These are phyloP conservation scores for Whalleya microplaca DNA, from an alignment of 2,329 filamentous ascomycete genomes.

Conservation along the genomic window DNA sequence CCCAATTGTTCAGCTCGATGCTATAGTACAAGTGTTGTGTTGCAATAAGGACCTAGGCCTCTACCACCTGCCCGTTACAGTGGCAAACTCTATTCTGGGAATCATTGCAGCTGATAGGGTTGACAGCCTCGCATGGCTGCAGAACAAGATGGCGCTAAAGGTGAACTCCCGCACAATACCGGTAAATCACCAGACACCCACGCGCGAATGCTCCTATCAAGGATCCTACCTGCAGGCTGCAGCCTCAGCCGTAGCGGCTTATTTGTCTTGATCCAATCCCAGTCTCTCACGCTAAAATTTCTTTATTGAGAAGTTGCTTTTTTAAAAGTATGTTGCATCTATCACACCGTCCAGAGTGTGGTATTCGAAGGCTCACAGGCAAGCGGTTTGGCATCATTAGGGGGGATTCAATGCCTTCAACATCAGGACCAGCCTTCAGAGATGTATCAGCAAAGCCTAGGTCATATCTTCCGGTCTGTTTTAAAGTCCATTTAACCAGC, in stretches of 20 bases:
- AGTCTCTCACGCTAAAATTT: not conserved
- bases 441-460: not conserved
- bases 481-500: not conserved
- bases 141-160: not conserved
- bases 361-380: not conserved
- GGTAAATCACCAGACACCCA: not conserved
- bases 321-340: not conserved
- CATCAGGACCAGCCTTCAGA: not conserved
- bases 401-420: not conserved
- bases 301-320: not conserved
- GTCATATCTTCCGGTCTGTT: not conserved
- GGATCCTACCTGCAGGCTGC: not conserved
- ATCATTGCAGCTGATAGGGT: not conserved
- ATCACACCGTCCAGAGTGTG: not conserved
- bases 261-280: not conserved
- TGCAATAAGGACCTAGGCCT: not conserved
- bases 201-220: not conserved
- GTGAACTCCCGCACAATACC: not conserved
- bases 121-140: conserved; percentile 1
- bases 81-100: not conserved
- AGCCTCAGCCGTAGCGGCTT: not conserved
- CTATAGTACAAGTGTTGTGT: too few species aligned
- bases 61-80: not conserved
- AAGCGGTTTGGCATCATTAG: not conserved
- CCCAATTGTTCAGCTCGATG: too few species aligned